Conservation (phyloP, 805 yeast species). For the Lipomyces lipofer region DNA sequence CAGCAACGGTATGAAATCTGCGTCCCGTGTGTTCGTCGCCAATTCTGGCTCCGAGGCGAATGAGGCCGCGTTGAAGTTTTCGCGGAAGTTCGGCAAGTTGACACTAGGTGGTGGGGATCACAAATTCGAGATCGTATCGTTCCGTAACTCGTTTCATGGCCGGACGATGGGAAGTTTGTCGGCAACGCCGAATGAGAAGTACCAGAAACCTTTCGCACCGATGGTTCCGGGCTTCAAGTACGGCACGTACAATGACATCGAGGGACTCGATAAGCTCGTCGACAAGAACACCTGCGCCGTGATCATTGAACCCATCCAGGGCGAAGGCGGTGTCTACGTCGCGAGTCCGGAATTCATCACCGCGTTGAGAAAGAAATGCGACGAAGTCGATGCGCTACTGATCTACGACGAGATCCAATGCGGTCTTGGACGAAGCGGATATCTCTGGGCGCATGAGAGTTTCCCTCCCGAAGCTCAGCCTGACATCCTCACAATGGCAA, state of each 20-base stretch:
- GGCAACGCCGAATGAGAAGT: constrained; percentile 89
- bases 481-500: constrained; percentile 90
- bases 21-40: constrained; percentile 65
- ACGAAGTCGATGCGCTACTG: constrained; percentile 66
- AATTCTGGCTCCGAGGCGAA: constrained; percentile 81
- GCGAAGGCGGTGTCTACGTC: constrained; percentile 91
- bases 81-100: constrained; percentile 74
- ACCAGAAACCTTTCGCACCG: constrained; percentile 88
- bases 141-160: constrained; percentile 90
- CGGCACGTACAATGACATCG: constrained; percentile 62
- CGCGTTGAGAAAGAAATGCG: constrained; percentile 66
- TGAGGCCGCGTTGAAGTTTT: constrained; percentile 76
- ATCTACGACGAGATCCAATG: constrained; percentile 94
- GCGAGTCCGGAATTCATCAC: constrained; percentile 63
- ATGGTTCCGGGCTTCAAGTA: constrained; percentile 83
- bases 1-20: constrained; percentile 78
- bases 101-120: constrained; percentile 31
- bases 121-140: constrained; percentile 81
- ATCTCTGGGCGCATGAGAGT: constrained; percentile 85
- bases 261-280: constrained; percentile 56
- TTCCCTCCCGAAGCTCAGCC: constrained; percentile 84
- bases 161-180: constrained; percentile 91
- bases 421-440: constrained; percentile 92
- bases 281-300: constrained; percentile 79
- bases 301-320: constrained; percentile 95